Base-by-base conservation (phyloP, 176 grass and related monocot genomes). In the Hyparrhenia diplandra region DNA sequence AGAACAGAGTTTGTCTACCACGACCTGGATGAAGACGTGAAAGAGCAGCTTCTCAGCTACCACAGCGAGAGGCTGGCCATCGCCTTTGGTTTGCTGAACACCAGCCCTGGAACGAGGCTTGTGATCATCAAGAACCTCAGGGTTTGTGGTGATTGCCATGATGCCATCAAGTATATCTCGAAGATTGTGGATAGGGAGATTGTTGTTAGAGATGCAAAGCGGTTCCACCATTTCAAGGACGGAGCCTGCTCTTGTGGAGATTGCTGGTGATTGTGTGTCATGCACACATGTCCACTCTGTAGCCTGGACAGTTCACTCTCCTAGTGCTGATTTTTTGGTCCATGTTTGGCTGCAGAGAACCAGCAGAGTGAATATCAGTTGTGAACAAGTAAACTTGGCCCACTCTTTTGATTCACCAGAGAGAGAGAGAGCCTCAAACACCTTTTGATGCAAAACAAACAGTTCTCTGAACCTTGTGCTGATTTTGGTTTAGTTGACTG, bases 81-180 rank as follows among this genome's bases (percentile, higher is more conserved):
- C 10, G 91, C 91, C 64, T 90, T 93, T 4, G 88, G 85, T 16
- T 16, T 90, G 46, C 76, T 93, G 79, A 90, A 83, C 62, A 93
- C 88, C 2, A 64, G 69, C 32, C 88, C 88, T 1, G 82, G 88
- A 36, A 88, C 88, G 20, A 83, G 88, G 46, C 85, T 90, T 30
- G 85, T 93, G 36, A 67, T 93, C 67, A 85, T 93, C 34, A 90
- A 93, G 85, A 93, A 93, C 70, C 83, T 88, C 66, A 88, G 91
- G 79, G 64, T 93, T 18, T 87, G 82, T 10, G 85, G 88, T 8
- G 61, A 90, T 49, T 90, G 88, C 68, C 91, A 93, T 24, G 82
- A 85, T 0, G 91, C 85, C 12, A 88, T 85, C 74, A 93, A 88
- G 74, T 90, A 80, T 29, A 85, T 93, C 28, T 85, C 88, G 0